These are phyloP conservation scores for Starmera stellimalicola DNA, from an alignment of 1,139 yeast genomes.

Conservation along the genomic window DNA sequence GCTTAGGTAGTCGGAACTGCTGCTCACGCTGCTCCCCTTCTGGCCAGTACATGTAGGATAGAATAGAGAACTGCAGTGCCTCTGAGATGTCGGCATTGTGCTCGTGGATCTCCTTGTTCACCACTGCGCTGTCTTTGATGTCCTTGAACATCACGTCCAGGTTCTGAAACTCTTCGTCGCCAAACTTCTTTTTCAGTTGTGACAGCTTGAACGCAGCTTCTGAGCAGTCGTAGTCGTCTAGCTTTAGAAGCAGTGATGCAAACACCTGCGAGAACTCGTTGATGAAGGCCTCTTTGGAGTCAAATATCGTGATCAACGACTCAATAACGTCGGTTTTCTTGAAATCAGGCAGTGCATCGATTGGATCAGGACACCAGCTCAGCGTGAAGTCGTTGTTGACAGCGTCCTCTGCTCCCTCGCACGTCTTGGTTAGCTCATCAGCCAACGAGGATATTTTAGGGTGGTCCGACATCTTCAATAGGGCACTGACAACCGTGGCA, in stretches of 20 bases:
- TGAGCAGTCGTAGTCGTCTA: constrained; percentile 35
- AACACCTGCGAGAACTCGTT: constrained; percentile 61
- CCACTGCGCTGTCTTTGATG: constrained; percentile 40
- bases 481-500: constrained; percentile 58
- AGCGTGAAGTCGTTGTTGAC: constrained; percentile 23
- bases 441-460: constrained; percentile 39
- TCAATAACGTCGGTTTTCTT: constrained; percentile 59
- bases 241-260: constrained; percentile 47
- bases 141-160: constrained; percentile 85
- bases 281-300: constrained; percentile 65
- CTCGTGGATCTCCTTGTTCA: constrained; percentile 25
- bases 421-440: constrained; percentile 32
- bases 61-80: constrained; percentile 28
- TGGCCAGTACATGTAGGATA: constrained; percentile 31
- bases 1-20: constrained; percentile 37
- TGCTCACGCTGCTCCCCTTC: constrained; percentile 22
- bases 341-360: constrained; percentile 88
- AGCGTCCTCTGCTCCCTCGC: constrained; percentile 9
- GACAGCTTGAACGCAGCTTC: constrained; percentile 36
- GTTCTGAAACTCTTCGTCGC: constrained; percentile 52
- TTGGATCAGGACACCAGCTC: constrained; percentile 83
- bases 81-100: constrained; percentile 3
- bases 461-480: constrained; percentile 42
- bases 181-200: constrained; percentile 56
- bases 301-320: constrained; percentile 66